These are phyloP conservation scores for Kregervanrija delftensis DNA, from an alignment of 805 yeast species.

Conservation along the genomic window DNA sequence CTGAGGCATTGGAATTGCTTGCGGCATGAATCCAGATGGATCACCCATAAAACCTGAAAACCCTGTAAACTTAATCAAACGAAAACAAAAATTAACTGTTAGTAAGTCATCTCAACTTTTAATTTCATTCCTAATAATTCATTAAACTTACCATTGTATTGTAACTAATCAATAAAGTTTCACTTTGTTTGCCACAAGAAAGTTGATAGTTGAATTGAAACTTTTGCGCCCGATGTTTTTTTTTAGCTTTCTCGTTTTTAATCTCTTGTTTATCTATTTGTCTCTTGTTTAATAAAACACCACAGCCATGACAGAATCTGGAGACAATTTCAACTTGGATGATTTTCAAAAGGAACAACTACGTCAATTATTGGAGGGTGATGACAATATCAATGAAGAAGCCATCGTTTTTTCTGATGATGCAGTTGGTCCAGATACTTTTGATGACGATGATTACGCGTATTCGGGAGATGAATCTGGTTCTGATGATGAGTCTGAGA, in stretches of 20 bases:
- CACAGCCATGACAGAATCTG: slow-evolving; percentile 9
- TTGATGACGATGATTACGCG: slow-evolving; percentile 10
- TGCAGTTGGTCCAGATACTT: slow-evolving; percentile 13
- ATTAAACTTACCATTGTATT: slow-evolving; percentile 8
- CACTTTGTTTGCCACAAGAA: too few relatives aligned
- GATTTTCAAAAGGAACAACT: slow-evolving; percentile 20
- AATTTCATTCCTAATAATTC: background rate
- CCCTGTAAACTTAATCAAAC: slow-evolving; percentile 19
- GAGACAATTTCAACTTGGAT: slow-evolving; percentile 19
- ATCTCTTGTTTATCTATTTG: too few relatives aligned
- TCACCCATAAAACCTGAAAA: slow-evolving; percentile 18
- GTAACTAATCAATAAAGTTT: background rate
- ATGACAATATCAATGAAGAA: slow-evolving; percentile 27
- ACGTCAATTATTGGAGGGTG: slow-evolving; percentile 22
- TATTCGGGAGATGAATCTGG: slow-evolving; percentile 4
- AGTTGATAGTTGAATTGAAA: too few relatives aligned
- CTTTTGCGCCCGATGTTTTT: too few relatives aligned
- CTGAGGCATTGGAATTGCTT: slow-evolving; percentile 16
- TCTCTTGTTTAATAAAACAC: too few relatives aligned
- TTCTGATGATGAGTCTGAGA: slow-evolving; percentile 12
- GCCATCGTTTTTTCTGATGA: slow-evolving; percentile 26
- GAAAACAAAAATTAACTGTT: background rate
- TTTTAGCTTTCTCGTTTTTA: too few relatives aligned
- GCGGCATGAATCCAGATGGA: slow-evolving; percentile 10
- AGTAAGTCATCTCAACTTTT: background rate